Conservation (phyloP, 805 yeast genomes). For the Myxozyma monticola region DNA sequence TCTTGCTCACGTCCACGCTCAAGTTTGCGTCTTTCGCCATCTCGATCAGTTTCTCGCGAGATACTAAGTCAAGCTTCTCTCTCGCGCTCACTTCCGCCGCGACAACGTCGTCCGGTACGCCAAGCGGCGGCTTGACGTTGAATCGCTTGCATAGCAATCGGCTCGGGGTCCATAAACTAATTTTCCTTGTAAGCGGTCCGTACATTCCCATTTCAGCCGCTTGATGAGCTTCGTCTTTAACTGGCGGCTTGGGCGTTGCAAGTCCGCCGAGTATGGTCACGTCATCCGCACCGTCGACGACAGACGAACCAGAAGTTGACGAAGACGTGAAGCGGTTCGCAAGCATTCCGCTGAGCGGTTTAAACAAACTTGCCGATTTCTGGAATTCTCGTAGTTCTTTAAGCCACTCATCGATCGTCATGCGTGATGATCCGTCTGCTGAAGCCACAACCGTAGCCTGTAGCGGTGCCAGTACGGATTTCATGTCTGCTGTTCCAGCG, state of each 20-base stretch:
- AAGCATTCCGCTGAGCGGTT: conserved; percentile 33
- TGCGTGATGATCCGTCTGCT: neutral
- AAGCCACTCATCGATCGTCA: conserved; percentile 10
- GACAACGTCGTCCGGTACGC: neutral
- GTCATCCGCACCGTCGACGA: conserved; percentile 8
- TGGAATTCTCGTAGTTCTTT: conserved; percentile 33
- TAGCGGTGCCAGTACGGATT: neutral
- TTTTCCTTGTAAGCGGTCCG: conserved; percentile 32
- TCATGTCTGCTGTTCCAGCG: conserved; percentile 7
- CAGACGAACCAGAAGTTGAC: conserved; percentile 3
- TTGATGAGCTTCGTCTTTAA: conserved; percentile 3
- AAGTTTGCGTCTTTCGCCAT: conserved; percentile 15
- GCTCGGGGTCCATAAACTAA: conserved; percentile 30
- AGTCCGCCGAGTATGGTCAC: neutral
- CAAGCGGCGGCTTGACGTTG: conserved; percentile 22
- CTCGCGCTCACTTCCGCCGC: neutral
- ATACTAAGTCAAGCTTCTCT: too few relatives aligned
- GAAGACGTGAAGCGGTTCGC: conserved; percentile 33
- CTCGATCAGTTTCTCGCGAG: conserved; percentile 4
- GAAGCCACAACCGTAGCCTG: neutral
- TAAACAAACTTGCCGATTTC: conserved; percentile 33
- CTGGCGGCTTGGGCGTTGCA: neutral
- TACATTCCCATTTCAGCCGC: conserved; percentile 33
- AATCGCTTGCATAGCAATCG: conserved; percentile 36
- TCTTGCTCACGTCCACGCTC: neutral